Conservation (phyloP, 768 basidiomycete genomes). For the Trametes cinnabarina region DNA sequence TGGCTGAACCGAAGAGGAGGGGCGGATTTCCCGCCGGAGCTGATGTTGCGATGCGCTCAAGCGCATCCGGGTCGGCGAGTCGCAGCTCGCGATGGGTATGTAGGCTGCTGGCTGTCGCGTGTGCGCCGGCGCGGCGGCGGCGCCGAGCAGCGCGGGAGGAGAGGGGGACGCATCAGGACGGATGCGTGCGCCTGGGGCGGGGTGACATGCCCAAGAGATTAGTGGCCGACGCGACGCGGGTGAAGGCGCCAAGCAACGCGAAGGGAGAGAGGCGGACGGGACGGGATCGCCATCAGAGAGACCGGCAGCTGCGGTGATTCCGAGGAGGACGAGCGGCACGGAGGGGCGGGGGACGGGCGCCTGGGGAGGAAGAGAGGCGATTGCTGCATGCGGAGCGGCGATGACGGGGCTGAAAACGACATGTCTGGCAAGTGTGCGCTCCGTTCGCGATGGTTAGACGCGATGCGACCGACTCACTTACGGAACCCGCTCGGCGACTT, state of each 20-base stretch:
- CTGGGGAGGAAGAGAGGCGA: background rate
- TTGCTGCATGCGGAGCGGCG: conserved; percentile 11
- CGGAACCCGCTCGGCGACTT: background rate
- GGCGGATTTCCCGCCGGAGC: conserved; percentile 1
- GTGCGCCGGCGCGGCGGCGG: background rate
- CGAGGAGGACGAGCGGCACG: conserved; percentile 11
- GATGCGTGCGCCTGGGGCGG: background rate
- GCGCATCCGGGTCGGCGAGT: background rate
- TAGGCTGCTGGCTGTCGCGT: background rate
- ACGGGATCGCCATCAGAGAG: conserved; percentile 15
- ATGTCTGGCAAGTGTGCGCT: conserved; percentile 7
- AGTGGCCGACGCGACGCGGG: background rate
- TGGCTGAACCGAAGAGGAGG: conserved; percentile 11
- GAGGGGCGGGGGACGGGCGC: background rate
- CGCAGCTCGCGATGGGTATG: background rate
- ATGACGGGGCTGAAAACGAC: background rate
- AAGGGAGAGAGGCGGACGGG: conserved; percentile 2
- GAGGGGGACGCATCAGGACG: background rate
- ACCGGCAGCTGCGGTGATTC: conserved; percentile 9
- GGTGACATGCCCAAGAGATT: background rate
- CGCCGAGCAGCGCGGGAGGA: background rate
- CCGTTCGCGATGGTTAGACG: conserved; percentile 12
- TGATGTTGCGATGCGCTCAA: conserved; percentile 3
- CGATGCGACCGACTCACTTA: background rate
- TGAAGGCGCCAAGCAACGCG: background rate